Conservation (phyloP, 371 early-diverging fungal species). For the Mucor circinelloides region DNA sequence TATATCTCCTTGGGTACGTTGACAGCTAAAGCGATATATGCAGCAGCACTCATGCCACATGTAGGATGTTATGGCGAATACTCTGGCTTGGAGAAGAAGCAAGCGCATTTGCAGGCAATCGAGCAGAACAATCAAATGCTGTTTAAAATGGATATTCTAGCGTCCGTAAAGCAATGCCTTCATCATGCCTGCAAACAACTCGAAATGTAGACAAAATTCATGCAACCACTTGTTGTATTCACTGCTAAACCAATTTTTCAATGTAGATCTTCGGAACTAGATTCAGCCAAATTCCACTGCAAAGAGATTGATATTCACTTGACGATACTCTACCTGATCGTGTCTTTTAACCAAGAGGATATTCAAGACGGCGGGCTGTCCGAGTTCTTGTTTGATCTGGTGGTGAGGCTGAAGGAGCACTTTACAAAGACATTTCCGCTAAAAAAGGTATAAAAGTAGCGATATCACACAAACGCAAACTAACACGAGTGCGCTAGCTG, state of each 20-base stretch:
- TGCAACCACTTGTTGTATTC: neutral
- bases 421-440: conserved; percentile 78
- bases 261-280: neutral
- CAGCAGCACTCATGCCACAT: neutral
- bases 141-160: conserved; percentile 53
- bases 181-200: conserved; percentile 37
- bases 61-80: conserved; percentile 29
- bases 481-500: conserved; percentile 44
- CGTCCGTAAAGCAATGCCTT: conserved; percentile 49
- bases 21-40: neutral
- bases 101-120: conserved; percentile 52
- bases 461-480: neutral
- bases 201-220: conserved; percentile 22
- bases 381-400: conserved; percentile 61
- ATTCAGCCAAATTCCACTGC: conserved; percentile 30
- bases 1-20: conserved; percentile 68
- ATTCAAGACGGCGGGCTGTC: conserved; percentile 33
- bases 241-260: neutral
- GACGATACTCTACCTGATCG: conserved; percentile 60
- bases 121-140: conserved; percentile 50
- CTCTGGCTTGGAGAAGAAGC: conserved; percentile 6
- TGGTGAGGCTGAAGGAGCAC: conserved; percentile 70
- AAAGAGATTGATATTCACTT: conserved; percentile 65
- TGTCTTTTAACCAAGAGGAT: conserved; percentile 45
- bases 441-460: conserved; percentile 68